Evolutionary conservation across 495 filamentous ascomycete genomes (phyloP), one percentile per base, ranked within the genome.

Genomic region (Melanomma pulvis-pyrius): DNA sequence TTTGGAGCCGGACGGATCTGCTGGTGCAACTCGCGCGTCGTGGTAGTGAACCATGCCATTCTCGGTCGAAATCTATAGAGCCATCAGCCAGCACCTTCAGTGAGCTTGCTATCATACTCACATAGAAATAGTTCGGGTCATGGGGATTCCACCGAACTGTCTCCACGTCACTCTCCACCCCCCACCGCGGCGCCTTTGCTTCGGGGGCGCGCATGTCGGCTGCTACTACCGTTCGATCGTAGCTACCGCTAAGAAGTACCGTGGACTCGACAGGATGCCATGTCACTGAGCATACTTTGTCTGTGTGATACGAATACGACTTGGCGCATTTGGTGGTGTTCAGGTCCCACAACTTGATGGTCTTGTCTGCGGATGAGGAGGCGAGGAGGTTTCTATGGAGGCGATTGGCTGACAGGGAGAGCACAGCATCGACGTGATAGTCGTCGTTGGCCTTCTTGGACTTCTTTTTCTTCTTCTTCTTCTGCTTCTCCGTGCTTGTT

Each of bases 291-390:
- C 96, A 98, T 54, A 97, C 91, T 79, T 98, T 98, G 80, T 97
- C 93, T 41, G 90, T 94, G 79, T 96, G 92, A 74, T 86, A 79
- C 19, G 83, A 83, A 81, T 99, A 99, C 24, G 92, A 97, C 79
- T 97, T 91, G 68, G 94, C 96, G 77, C 92, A 96, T 75, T 87
- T 92, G 48, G 88, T 80, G 7, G 91, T 97, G 78, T 90, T 90
- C 50, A 99, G 80, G 78, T 99, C 96, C 94, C 94, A 99, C 8
- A 99, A 83, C 79, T 99, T 99, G 60, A 97, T 86, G 0, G 94
- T 98, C 74, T 92, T 90, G 79, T 99, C 94, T 5, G 96, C 96
- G 1, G 94, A 99, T 2, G 89, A 89, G 0, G 94, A 98, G 17
- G 93, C 93, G n/a, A 99, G 86, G 39, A 99, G 85, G 71, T 98